These are phyloP conservation scores for Starmerella vitae DNA, from an alignment of 805 yeast genomes.

Conservation along the genomic window DNA sequence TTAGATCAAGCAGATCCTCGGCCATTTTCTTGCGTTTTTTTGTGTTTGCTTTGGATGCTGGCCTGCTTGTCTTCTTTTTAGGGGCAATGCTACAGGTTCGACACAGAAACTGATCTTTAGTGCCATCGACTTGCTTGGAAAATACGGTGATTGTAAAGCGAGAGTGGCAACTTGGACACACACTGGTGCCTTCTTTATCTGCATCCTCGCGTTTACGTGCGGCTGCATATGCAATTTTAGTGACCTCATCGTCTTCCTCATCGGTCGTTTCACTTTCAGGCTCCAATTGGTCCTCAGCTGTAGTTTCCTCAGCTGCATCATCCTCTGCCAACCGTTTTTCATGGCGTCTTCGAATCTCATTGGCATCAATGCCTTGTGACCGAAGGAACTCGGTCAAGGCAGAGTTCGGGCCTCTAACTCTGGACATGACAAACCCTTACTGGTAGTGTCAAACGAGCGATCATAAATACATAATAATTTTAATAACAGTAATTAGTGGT, in stretches of 20 bases:
- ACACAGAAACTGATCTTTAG: constrained; percentile 39
- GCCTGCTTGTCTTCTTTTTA: neutral
- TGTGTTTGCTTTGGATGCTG: constrained; percentile 30
- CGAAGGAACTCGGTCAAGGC: constrained; percentile 81
- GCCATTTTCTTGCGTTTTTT: constrained; percentile 70
- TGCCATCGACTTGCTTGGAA: constrained; percentile 33
- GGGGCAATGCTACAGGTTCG: constrained; percentile 36
- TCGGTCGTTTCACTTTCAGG: too few species aligned
- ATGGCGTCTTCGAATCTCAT: constrained; percentile 43
- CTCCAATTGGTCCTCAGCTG: too few species aligned
- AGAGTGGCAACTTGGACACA: constrained; percentile 50
- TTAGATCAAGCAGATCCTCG: constrained; percentile 65
- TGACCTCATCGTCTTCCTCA: constrained; percentile 21
- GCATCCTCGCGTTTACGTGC: constrained; percentile 20
- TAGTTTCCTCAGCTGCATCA: constrained; percentile 8
- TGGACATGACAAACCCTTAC: constrained; percentile 13
- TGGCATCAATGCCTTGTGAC: constrained; percentile 81
- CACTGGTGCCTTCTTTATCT: constrained; percentile 38
- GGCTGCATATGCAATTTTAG: constrained; percentile 21
- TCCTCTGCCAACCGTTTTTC: constrained; percentile 14
- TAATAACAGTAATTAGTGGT: neutral
- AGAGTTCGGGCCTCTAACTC: constrained; percentile 43
- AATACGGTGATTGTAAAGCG: constrained; percentile 53
- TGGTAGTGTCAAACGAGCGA: neutral
- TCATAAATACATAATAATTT: too few species aligned